Percentiles rank a stretch among this genome's conserved stretches.
Conservation (phyloP, 768 basidiomycete species). For the Xerocomus potaroensis region DNA sequence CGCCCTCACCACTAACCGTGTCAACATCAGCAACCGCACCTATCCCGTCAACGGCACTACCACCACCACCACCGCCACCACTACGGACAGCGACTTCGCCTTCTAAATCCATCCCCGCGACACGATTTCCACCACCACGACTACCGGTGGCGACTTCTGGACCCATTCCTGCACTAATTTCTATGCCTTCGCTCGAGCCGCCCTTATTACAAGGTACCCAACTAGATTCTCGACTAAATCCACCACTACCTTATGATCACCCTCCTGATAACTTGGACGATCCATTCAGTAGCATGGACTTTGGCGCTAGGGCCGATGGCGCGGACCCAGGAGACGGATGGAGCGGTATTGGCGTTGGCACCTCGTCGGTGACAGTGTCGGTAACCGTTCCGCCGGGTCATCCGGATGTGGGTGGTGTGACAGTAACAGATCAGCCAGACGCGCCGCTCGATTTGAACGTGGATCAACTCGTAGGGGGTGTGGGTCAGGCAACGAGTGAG, state of each 20-base stretch:
- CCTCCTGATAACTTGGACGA: conserved; percentile 13
- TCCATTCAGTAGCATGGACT: conserved; percentile 10
- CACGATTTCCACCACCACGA: background rate
- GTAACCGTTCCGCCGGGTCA: background rate
- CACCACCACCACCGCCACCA: background rate
- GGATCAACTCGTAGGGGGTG: conserved; percentile 10
- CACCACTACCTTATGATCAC: conserved; percentile 1
- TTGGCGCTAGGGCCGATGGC: conserved; percentile 7
- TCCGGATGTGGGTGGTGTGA: background rate
- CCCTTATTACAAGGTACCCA: background rate
- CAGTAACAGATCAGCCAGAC: background rate
- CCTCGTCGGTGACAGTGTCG: conserved; percentile 2
- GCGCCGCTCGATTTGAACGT: conserved; percentile 16
- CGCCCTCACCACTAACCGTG: no score
- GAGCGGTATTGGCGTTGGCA: conserved; percentile 9
- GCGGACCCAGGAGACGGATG: background rate
- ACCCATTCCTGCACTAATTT: background rate
- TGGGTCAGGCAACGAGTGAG: background rate
- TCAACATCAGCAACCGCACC: no score
- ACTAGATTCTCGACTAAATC: background rate
- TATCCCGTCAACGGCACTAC: no score
- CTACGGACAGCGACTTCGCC: background rate
- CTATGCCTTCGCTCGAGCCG: background rate
- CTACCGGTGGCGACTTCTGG: background rate
- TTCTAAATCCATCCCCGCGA: no score